These are phyloP conservation scores for Cicer bijugum DNA, from an alignment of 306 rosid genomes.

Conservation along the genomic window DNA sequence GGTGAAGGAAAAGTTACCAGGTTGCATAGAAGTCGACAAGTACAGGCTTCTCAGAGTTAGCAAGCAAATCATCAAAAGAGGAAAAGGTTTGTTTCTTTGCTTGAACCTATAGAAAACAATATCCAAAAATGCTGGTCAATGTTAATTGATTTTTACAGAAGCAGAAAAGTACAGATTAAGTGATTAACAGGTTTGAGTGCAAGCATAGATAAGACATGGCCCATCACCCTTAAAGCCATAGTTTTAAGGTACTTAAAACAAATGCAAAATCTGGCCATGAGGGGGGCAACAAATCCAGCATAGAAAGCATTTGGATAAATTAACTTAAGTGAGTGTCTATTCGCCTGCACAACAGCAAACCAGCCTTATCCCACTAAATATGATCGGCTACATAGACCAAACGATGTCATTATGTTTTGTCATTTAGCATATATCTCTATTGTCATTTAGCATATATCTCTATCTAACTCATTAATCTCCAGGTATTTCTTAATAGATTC, in stretches of 20 bases:
- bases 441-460: too few relatives aligned
- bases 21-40: conserved; percentile 97
- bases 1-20: conserved; percentile 57
- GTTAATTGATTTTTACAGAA: conserved; percentile 10
- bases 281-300: background rate
- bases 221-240: background rate
- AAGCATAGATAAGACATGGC: background rate
- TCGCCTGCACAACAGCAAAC: too few relatives aligned
- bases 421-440: too few relatives aligned
- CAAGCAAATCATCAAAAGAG: conserved; percentile 80
- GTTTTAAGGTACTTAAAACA: conserved; percentile 1
- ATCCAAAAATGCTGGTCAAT: conserved; percentile 24
- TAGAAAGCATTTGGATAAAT: background rate
- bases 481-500: too few relatives aligned
- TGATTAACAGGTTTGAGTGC: background rate
- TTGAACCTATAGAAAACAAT: conserved; percentile 59
- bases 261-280: background rate
- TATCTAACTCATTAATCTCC: too few relatives aligned
- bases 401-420: too few relatives aligned
- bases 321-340: background rate
- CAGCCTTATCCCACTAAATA: too few relatives aligned
- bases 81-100: conserved; percentile 87
- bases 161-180: background rate
- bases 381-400: too few relatives aligned
- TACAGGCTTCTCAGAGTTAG: conserved; percentile 75